Evolutionary conservation across 805 yeast species (phyloP).

Genomic region (Candida loeiensis): DNA sequence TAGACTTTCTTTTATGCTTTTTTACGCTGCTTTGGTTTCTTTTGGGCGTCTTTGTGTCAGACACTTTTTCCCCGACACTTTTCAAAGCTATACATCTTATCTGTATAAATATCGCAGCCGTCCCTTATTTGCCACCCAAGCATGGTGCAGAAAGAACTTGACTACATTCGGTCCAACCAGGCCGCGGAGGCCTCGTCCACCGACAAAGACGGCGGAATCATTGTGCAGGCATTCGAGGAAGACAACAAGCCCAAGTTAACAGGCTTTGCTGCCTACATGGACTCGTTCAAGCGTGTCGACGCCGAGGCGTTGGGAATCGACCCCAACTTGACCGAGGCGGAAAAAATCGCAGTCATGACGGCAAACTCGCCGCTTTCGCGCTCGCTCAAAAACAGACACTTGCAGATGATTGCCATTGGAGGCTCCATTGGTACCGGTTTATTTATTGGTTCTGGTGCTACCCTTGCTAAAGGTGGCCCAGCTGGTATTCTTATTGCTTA

Average conservation of each 20-base stretch:
- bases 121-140: not conserved
- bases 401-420: slow-evolving; percentile 67
- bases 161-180: slow-evolving; percentile 6
- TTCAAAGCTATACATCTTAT: not conserved
- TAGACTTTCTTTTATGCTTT: no score
- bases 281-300: slow-evolving; percentile 19
- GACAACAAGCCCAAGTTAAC: slow-evolving; percentile 3
- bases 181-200: slow-evolving; percentile 6
- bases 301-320: slow-evolving; percentile 18
- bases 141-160: slow-evolving; percentile 7
- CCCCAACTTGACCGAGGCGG: slow-evolving; percentile 17
- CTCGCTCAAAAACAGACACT: slow-evolving; percentile 53
- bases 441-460: slow-evolving; percentile 62
- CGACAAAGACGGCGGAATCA: slow-evolving; percentile 7
- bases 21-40: no score
- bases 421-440: slow-evolving; percentile 69
- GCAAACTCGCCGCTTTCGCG: slow-evolving; percentile 58
- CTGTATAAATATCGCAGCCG: not conserved
- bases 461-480: slow-evolving; percentile 60
- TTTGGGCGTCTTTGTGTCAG: no score
- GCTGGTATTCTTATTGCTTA: slow-evolving; percentile 59
- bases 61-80: no score
- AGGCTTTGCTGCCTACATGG: slow-evolving; percentile 13
- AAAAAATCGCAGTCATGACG: slow-evolving; percentile 24
- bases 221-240: slow-evolving; percentile 4